Percentiles rank a stretch among this genome's conserved stretches.
phyloP scores from a whole-genome alignment of 148 eudicot species.

The Chenopodium quinoa region DNA sequence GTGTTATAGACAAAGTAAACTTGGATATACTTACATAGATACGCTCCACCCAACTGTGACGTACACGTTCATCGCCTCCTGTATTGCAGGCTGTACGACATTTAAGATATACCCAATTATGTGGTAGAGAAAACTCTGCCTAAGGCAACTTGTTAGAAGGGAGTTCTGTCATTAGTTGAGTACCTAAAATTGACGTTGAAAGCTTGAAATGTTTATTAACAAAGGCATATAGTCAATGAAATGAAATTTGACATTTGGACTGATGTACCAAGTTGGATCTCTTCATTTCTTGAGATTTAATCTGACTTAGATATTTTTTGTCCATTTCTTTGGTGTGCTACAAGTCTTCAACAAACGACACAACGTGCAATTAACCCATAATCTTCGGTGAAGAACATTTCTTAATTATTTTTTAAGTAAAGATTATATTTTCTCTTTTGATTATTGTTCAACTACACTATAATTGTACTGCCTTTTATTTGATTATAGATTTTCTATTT shows the following conservation, averaged over 20 bases:
- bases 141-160: constrained; percentile 12
- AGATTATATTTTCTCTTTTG: too few relatives aligned
- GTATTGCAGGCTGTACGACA: too few relatives aligned
- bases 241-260: background rate
- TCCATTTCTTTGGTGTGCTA: background rate
- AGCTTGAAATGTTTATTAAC: background rate
- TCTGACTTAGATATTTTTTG: constrained; percentile 1
- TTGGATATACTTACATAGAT: background rate
- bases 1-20: too few relatives aligned
- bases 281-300: background rate
- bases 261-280: background rate
- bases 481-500: too few relatives aligned
- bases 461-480: too few relatives aligned
- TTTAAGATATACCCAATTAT: background rate
- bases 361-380: constrained; percentile 6
- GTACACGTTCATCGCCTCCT: too few relatives aligned
- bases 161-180: too few relatives aligned
- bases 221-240: constrained; percentile 5
- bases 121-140: background rate
- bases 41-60: too few relatives aligned
- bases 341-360: constrained; percentile 14
- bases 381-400: background rate
- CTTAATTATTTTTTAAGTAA: too few relatives aligned
- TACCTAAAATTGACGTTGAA: background rate
- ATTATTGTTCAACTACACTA: too few relatives aligned